Evolutionary conservation across 1,139 yeast genomes (phyloP), one percentile per base, ranked within the genome.

Genomic region (Yamadazyma atlantica): DNA sequence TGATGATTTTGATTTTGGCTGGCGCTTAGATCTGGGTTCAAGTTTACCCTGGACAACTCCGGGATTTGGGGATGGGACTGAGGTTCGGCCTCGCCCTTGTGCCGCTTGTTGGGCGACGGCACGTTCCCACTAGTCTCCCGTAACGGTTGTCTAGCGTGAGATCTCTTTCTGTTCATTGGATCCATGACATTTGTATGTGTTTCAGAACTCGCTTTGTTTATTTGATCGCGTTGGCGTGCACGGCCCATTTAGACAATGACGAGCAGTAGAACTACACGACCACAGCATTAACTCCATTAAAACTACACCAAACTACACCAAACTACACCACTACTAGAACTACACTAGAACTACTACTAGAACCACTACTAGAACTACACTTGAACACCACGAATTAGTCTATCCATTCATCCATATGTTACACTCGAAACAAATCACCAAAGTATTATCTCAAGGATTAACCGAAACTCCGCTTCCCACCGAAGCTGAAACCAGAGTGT

Each of bases 351-450:
- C n/a, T n/a, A n/a, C n/a, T n/a, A n/a, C n/a, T n/a, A n/a, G n/a
- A n/a, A n/a, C n/a, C n/a, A n/a, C n/a, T n/a, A n/a, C n/a, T n/a
- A n/a, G n/a, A n/a, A n/a, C n/a, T n/a, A n/a, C n/a, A n/a, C n/a
- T n/a, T n/a, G n/a, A n/a, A n/a, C n/a, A n/a, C n/a, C n/a, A n/a
- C n/a, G n/a, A 19, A 19, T 6, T 6, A 19, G 9, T 19, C 22
- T 19, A 19, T 19, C 9, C 9, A 19, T 19, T 19, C 22, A 19
- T 10, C 5, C 14, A n/a, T 29, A 75, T 76, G 82, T 62, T 76
- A 34, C 78, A 74, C 45, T 72, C 71, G 46, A 66, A 63, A 41
- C 70, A 70, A 41, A 64, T 76, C 31, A 58, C 75, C 9, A 54
- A 59, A 33, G 59, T 75, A 13, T 57, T 76, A 35, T 54, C 68